Conservation (phyloP, 768 basidiomycete genomes). For the Lactarius indigo region DNA sequence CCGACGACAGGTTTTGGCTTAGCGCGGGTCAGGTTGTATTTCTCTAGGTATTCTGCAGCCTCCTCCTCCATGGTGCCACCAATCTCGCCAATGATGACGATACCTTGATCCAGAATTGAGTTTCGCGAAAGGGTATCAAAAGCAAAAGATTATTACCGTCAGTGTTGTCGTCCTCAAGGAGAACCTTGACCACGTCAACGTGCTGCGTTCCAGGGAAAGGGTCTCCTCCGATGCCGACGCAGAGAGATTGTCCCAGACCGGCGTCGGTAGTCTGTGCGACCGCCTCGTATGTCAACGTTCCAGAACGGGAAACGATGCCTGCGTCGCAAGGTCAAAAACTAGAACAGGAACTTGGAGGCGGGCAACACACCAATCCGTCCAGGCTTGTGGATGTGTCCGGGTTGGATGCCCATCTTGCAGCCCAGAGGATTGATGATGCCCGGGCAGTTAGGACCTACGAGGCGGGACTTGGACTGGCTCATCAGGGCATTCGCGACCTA, state of each 20-base stretch:
- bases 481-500: slow-evolving; percentile 93
- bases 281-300: slow-evolving; percentile 97
- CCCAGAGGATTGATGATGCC: slow-evolving; percentile 96
- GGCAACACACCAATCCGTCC: slow-evolving; percentile 80
- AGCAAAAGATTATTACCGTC: slow-evolving; percentile 61
- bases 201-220: slow-evolving; percentile 97
- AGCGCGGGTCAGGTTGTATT: slow-evolving; percentile 83
- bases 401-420: slow-evolving; percentile 99
- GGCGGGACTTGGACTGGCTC: slow-evolving; percentile 88
- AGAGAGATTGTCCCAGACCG: slow-evolving; percentile 94
- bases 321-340: neutral
- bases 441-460: slow-evolving; percentile 98
- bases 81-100: slow-evolving; percentile 98
- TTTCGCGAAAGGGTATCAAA: neutral
- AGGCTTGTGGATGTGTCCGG: slow-evolving; percentile 95
- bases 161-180: slow-evolving; percentile 91
- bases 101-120: slow-evolving; percentile 48
- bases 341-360: neutral
- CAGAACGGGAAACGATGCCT: slow-evolving; percentile 95
- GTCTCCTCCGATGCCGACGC: slow-evolving; percentile 96
- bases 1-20: slow-evolving; percentile 95
- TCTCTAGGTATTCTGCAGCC: slow-evolving; percentile 92
- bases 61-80: slow-evolving; percentile 99
- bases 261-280: slow-evolving; percentile 95
- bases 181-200: slow-evolving; percentile 92